phyloP scores from a whole-genome alignment of 495 filamentous ascomycete genomes.

The Talaromyces wortmannii region DNA sequence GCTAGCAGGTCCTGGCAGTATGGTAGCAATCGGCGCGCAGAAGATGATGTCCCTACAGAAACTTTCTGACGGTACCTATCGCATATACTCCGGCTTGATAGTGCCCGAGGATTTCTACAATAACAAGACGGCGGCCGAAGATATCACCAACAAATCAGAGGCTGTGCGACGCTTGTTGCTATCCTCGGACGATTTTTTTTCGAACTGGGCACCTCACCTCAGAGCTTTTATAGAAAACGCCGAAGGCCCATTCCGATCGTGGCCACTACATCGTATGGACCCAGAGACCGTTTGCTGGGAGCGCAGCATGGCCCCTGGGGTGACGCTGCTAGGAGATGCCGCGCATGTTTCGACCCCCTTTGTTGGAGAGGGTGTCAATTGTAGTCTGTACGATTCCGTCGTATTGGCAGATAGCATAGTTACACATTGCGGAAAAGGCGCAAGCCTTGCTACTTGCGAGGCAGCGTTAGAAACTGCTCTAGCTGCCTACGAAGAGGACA shows the following conservation, averaged over 20 bases:
- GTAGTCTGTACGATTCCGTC: constrained; percentile 46
- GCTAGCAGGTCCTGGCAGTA: constrained; percentile 6
- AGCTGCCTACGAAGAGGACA: constrained; percentile 3
- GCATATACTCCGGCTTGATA: constrained; percentile 6
- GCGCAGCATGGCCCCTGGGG: constrained; percentile 8
- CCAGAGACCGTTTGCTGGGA: constrained; percentile 5
- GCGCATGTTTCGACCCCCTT: constrained; percentile 55
- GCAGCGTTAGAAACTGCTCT: neutral
- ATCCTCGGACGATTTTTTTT: constrained; percentile 7
- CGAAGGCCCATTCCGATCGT: constrained; percentile 13
- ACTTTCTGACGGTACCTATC: constrained; percentile 3
- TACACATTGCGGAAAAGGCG: neutral
- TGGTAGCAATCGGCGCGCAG: constrained; percentile 3
- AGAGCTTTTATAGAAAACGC: constrained; percentile 7
- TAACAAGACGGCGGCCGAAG: neutral
- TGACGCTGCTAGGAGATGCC: constrained; percentile 53
- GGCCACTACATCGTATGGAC: constrained; percentile 7
- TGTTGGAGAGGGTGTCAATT: constrained; percentile 48
- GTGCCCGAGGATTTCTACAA: constrained; percentile 7
- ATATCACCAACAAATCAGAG: neutral
- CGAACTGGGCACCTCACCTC: constrained; percentile 7
- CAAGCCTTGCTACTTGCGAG: neutral
- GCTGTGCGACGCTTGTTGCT: constrained; percentile 1
- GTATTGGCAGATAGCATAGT: constrained; percentile 34
- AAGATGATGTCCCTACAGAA: constrained; percentile 5